A percentile compares a stretch with the other conserved stretches of the same genome.
Conservation (phyloP, 2,329 filamentous ascomycete genomes). For the Uncinocarpus reesii region DNA sequence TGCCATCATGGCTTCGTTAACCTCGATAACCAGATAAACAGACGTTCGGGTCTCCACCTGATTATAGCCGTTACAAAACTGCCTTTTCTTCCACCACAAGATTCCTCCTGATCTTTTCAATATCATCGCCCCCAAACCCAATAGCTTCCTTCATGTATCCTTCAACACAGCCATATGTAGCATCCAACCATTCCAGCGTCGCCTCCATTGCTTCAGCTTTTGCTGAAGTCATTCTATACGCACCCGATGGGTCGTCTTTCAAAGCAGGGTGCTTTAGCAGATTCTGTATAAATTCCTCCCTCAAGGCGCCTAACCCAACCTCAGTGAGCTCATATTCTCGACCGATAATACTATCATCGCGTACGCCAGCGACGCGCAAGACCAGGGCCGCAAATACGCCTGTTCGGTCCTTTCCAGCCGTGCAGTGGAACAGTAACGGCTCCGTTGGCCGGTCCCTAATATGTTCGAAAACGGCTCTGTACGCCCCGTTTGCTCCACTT, state of each 20-base stretch:
- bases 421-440: conserved; percentile 60
- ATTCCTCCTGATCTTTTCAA: conserved; percentile 42
- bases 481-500: conserved; percentile 50
- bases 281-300: conserved; percentile 42
- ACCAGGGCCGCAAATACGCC: conserved; percentile 59
- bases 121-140: conserved; percentile 46
- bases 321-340: conserved; percentile 22
- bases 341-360: conserved; percentile 47
- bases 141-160: conserved; percentile 51
- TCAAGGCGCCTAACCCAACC: conserved; percentile 35
- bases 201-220: conserved; percentile 44
- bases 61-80: conserved; percentile 2
- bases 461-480: conserved; percentile 50
- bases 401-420: conserved; percentile 67
- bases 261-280: conserved; percentile 43
- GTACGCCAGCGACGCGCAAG: conserved; percentile 53
- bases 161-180: conserved; percentile 54
- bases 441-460: conserved; percentile 38
- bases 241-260: conserved; percentile 36
- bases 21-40: too few relatives aligned
- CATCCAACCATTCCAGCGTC: conserved; percentile 45
- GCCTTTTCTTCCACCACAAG: conserved; percentile 33
- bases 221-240: conserved; percentile 37
- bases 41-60: neutral
- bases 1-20: neutral